A percentile compares a stretch with the other conserved stretches of the same genome.
Evolutionary conservation across 2,329 filamentous ascomycete genomes (phyloP).

Genomic region (Chrysosporium keratinophilum): DNA sequence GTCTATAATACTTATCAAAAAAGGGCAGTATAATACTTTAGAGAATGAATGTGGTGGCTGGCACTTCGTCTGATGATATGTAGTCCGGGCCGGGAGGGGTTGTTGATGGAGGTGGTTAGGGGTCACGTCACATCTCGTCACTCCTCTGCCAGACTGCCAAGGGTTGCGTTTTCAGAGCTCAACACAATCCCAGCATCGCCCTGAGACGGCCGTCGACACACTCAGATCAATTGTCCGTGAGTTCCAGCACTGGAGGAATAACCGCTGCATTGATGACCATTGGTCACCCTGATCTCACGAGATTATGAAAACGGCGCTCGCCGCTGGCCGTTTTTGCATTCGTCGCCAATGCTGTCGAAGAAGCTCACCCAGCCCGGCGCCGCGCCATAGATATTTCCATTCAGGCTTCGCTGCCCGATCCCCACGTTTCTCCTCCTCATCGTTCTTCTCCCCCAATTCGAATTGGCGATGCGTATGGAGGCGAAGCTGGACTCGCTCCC

Average conservation of each 20-base stretch:
- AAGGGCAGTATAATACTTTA: too few species aligned
- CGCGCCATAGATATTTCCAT: constrained; percentile 1
- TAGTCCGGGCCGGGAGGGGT: too few species aligned
- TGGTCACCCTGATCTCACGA: constrained; percentile 15
- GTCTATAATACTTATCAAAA: too few species aligned
- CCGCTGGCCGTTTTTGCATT: constrained; percentile 42
- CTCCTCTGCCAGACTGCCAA: too few species aligned
- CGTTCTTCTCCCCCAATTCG: constrained; percentile 8
- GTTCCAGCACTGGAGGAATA: not conserved
- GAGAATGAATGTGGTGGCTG: too few species aligned
- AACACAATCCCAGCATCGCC: too few species aligned
- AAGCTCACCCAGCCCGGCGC: constrained; percentile 8
- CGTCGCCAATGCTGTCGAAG: constrained; percentile 29
- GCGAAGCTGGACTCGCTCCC: constrained; percentile 3
- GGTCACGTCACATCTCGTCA: too few species aligned
- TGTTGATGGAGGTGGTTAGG: too few species aligned
- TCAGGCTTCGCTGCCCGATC: not conserved
- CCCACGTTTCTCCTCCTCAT: not conserved
- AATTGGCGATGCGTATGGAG: constrained; percentile 17
- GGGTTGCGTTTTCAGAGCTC: too few species aligned
- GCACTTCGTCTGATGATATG: too few species aligned
- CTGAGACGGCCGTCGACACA: too few species aligned
- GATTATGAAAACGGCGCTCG: constrained; percentile 43
- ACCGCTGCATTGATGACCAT: constrained; percentile 6
- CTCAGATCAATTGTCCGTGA: too few species aligned